Evolutionary conservation across 768 basidiomycete species (phyloP).

Genomic region (Leccinum imitatum): DNA sequence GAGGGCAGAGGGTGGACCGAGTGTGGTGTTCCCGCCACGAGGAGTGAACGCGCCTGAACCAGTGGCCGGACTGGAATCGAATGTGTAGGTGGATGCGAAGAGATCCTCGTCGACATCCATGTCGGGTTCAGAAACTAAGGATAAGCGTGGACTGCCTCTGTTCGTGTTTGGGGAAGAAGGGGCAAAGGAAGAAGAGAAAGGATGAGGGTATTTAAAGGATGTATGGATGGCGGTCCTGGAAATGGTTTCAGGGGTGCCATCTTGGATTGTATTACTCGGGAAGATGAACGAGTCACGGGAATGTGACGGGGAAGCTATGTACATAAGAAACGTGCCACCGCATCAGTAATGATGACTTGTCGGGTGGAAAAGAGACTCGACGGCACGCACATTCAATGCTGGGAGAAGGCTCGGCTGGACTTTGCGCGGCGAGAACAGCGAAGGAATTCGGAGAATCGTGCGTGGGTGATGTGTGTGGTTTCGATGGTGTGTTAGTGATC

Average conservation of each 20-base stretch:
- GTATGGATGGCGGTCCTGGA: conserved; percentile 9
- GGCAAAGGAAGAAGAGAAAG: conserved; percentile 26
- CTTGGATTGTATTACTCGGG: conserved; percentile 27
- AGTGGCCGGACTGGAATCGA: conserved; percentile 19
- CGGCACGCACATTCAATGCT: conserved; percentile 22
- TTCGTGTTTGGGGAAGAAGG: conserved; percentile 21
- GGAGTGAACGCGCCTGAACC: conserved; percentile 22
- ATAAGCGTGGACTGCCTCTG: conserved; percentile 27
- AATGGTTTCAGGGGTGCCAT: conserved; percentile 27
- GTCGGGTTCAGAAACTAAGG: conserved; percentile 21
- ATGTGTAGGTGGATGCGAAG: conserved; percentile 30
- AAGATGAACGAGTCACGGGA: conserved; percentile 42
- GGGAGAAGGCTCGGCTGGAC: conserved; percentile 19
- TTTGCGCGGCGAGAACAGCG: conserved; percentile 18
- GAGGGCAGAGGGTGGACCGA: conserved; percentile 32
- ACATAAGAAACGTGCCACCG: conserved; percentile 22
- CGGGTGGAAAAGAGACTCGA: neutral
- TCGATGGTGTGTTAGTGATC: neutral
- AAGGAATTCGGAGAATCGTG: conserved; percentile 5
- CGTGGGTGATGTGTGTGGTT: neutral
- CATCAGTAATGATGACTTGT: neutral
- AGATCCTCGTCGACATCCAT: conserved; percentile 30
- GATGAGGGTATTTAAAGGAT: conserved; percentile 18
- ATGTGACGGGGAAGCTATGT: conserved; percentile 20
- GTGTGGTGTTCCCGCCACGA: conserved; percentile 23